Conservation (phyloP, 495 filamentous ascomycete genomes). For the Saxophila tyrrhenica region DNA sequence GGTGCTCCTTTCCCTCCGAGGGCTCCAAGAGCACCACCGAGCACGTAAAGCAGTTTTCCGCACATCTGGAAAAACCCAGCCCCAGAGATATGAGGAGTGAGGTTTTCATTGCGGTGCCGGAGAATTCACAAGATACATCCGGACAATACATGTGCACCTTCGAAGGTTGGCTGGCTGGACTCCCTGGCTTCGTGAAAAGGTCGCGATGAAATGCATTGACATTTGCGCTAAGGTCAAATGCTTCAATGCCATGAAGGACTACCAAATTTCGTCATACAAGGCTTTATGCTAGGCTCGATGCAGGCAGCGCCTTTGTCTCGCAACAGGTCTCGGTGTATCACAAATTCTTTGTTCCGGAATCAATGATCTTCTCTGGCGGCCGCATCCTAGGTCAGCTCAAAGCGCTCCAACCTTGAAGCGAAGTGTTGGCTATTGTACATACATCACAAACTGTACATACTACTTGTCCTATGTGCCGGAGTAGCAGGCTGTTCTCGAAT, state of each 20-base stretch:
- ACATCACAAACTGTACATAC: too few relatives aligned
- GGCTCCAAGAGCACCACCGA: neutral
- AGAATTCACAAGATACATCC: too few relatives aligned
- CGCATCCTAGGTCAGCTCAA: too few relatives aligned
- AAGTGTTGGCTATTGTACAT: neutral
- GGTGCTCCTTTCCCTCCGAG: neutral
- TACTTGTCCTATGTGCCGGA: too few relatives aligned
- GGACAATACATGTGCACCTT: too few relatives aligned
- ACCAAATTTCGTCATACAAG: too few relatives aligned
- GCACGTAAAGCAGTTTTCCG: neutral
- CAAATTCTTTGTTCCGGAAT: neutral
- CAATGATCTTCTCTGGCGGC: neutral
- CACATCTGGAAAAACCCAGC: neutral
- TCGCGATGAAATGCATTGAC: too few relatives aligned
- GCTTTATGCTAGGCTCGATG: neutral
- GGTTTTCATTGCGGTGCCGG: too few relatives aligned
- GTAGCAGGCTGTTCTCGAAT: neutral
- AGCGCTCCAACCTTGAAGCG: neutral
- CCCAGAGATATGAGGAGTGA: neutral
- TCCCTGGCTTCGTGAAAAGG: too few relatives aligned
- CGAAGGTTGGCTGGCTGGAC: too few relatives aligned
- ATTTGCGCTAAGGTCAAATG: too few relatives aligned
- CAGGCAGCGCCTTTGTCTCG: neutral
- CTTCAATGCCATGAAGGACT: neutral
- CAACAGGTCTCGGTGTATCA: neutral